Percentiles rank a stretch among this genome's conserved stretches.
Evolutionary conservation across 164 flowering plant genomes (phyloP).

Genomic region (Piper betle): DNA sequence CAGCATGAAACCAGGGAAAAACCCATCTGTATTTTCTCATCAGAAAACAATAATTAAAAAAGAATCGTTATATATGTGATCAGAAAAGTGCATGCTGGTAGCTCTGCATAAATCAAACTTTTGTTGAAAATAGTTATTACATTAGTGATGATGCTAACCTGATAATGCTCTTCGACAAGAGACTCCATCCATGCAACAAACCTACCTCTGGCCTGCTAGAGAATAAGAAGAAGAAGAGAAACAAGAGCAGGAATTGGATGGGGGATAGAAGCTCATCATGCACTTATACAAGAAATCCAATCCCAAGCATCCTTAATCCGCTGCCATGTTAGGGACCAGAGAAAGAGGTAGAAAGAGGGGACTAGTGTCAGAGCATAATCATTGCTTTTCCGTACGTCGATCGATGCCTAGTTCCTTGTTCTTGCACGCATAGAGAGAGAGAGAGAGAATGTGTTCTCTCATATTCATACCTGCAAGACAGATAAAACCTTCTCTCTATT

Average conservation of each 20-base stretch:
- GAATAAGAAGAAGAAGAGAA: slow-evolving; percentile 2
- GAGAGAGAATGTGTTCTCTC: slow-evolving; percentile 22
- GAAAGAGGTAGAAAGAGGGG: slow-evolving; percentile 1
- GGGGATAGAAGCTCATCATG: neutral
- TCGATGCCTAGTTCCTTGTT: slow-evolving; percentile 21
- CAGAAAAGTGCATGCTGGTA: neutral
- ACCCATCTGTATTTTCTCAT: too few relatives aligned
- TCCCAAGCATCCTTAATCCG: neutral
- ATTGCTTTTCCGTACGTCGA: slow-evolving; percentile 19
- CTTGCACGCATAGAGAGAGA: slow-evolving; percentile 46
- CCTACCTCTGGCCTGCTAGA: neutral
- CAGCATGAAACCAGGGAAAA: too few relatives aligned
- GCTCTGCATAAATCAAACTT: neutral
- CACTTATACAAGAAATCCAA: neutral
- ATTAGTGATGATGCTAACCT: neutral
- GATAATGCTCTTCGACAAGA: neutral
- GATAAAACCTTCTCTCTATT: neutral
- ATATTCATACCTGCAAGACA: slow-evolving; percentile 19
- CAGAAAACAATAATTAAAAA: neutral
- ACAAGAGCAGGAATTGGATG: neutral
- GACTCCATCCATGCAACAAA: neutral
- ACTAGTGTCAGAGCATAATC: slow-evolving; percentile 1
- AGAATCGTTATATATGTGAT: neutral
- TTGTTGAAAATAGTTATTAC: neutral
- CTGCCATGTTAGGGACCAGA: neutral